Conservation (phyloP, 345 rosid genomes). For the Heritiera littoralis region DNA sequence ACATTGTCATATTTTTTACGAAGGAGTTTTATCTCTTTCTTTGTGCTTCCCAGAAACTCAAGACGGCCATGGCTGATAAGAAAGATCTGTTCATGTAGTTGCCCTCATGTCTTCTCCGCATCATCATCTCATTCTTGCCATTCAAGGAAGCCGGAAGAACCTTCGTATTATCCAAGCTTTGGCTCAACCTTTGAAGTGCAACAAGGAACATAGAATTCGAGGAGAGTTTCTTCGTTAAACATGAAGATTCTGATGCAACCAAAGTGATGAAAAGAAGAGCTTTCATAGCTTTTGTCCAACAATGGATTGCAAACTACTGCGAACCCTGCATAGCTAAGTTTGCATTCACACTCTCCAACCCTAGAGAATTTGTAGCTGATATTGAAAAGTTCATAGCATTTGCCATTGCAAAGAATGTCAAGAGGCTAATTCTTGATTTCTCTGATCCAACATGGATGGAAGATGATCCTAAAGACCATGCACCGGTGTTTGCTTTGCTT, state of each 20-base stretch:
- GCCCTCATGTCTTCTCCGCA: conserved; percentile 9
- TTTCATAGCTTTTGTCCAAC: no score
- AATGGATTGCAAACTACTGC: conserved; percentile 3
- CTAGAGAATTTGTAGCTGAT: conserved; percentile 3
- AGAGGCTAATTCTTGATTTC: not conserved
- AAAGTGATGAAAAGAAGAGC: not conserved
- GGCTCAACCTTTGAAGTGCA: conserved; percentile 15
- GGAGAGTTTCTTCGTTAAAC: conserved; percentile 30
- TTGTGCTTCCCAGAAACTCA: no score
- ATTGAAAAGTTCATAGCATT: not conserved
- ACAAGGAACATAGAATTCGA: conserved; percentile 30
- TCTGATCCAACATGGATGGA: not conserved
- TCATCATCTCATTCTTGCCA: conserved; percentile 35
- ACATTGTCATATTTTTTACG: no score
- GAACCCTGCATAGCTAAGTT: conserved; percentile 22
- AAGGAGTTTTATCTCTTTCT: no score
- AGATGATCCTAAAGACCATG: not conserved
- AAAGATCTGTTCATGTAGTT: conserved; percentile 11
- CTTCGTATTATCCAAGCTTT: not conserved
- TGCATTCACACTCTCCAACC: conserved; percentile 29
- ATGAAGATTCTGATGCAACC: not conserved
- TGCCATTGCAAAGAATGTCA: not conserved
- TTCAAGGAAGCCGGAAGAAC: conserved; percentile 46
- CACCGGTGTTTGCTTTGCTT: not conserved
- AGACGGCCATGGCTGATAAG: not conserved